Conservation (phyloP, 306 rosid species). For the Malus asiatica region DNA sequence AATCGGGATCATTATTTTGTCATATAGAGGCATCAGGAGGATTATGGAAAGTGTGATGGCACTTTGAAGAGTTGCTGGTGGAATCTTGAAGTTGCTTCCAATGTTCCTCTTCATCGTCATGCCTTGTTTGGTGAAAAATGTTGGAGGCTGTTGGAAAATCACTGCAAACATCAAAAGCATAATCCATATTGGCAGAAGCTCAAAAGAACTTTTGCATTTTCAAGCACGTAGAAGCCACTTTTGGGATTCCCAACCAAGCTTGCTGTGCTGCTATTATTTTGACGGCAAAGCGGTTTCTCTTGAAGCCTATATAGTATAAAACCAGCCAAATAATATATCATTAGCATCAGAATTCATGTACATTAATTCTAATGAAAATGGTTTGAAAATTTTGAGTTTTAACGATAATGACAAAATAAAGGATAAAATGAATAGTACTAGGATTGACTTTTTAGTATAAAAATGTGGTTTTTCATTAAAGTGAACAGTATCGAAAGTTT, state of each 20-base stretch:
- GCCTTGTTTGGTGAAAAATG: constrained; percentile 95
- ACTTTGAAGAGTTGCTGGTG: constrained; percentile 94
- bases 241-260: constrained; percentile 28
- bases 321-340: not conserved
- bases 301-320: constrained; percentile 48
- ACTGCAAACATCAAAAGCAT: constrained; percentile 93
- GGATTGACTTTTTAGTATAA: too few relatives aligned
- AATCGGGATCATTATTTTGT: constrained; percentile 64
- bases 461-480: too few relatives aligned
- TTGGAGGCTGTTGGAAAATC: constrained; percentile 77
- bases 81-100: constrained; percentile 60
- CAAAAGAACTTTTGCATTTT: constrained; percentile 45
- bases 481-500: too few relatives aligned
- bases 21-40: constrained; percentile 74
- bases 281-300: constrained; percentile 62
- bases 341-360: not conserved
- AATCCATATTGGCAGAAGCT: constrained; percentile 80
- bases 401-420: too few relatives aligned
- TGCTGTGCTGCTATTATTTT: constrained; percentile 32
- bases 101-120: constrained; percentile 88
- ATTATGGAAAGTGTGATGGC: constrained; percentile 70
- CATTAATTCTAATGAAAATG: too few relatives aligned
- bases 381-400: too few relatives aligned
- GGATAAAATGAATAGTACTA: too few relatives aligned
- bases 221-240: constrained; percentile 16